A percentile compares a stretch with the other conserved stretches of the same genome.
These are phyloP conservation scores for Xylariaceae sp. DNA, from an alignment of 2,329 filamentous ascomycete genomes.

Conservation along the genomic window DNA sequence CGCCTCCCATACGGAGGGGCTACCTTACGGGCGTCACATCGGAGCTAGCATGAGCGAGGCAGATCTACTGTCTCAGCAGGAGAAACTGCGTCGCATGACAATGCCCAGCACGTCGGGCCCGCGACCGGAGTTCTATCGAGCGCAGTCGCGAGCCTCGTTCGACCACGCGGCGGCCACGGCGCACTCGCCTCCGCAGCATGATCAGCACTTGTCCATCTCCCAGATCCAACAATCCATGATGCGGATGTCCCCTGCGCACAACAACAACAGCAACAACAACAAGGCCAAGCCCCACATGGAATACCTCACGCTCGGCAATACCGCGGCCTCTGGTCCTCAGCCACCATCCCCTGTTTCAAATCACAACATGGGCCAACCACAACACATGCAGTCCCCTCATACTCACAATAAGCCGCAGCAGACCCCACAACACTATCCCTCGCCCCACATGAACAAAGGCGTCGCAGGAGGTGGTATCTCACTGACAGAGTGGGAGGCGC, in stretches of 20 bases:
- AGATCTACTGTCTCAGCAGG: slow-evolving; percentile 50
- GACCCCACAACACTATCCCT: slow-evolving; percentile 33
- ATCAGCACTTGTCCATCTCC: slow-evolving; percentile 45
- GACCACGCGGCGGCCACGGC: slow-evolving; percentile 38
- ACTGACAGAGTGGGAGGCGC: slow-evolving; percentile 72
- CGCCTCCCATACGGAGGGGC: slow-evolving; percentile 33
- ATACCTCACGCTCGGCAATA: slow-evolving; percentile 51
- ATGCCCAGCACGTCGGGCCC: slow-evolving; percentile 37
- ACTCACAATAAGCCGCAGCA: no score
- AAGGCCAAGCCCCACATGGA: slow-evolving; percentile 47
- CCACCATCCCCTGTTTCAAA: slow-evolving; percentile 43
- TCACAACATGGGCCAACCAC: slow-evolving; percentile 35
- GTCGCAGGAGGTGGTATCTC: slow-evolving; percentile 42
- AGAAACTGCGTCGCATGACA: slow-evolving; percentile 53
- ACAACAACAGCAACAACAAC: no score
- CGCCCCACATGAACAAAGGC: slow-evolving; percentile 34
- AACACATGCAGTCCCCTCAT: slow-evolving; percentile 21
- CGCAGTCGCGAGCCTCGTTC: slow-evolving; percentile 44
- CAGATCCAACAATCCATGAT: slow-evolving; percentile 37
- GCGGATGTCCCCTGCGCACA: slow-evolving; percentile 30
- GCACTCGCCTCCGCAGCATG: slow-evolving; percentile 34
- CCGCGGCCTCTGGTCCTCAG: slow-evolving; percentile 41
- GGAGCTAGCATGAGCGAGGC: slow-evolving; percentile 46
- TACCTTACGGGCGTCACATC: slow-evolving; percentile 34
- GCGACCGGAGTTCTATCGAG: slow-evolving; percentile 35